Evolutionary conservation across 2,329 filamentous ascomycete species (phyloP).

Genomic region (Coniochaeta pulveracea): DNA sequence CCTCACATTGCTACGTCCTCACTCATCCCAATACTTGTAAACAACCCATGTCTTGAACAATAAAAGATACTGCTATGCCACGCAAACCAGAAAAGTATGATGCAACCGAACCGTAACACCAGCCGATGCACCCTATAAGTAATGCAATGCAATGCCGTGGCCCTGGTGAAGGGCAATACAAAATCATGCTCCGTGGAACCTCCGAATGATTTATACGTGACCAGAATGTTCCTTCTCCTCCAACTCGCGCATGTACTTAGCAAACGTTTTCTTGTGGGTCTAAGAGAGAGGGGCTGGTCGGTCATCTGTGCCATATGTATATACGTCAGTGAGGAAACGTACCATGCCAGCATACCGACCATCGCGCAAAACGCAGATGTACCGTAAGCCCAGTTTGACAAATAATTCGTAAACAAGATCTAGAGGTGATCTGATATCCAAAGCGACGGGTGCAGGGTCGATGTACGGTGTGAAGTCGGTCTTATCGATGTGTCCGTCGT

Average conservation of each 20-base stretch:
- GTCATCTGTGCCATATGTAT: background rate
- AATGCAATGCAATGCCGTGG: too few relatives aligned
- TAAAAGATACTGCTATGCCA: too few relatives aligned
- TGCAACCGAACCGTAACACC: too few relatives aligned
- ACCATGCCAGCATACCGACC: slow-evolving; percentile 85
- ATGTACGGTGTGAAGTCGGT: slow-evolving; percentile 87
- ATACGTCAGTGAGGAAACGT: slow-evolving; percentile 20
- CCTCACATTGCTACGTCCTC: too few relatives aligned
- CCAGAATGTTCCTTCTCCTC: slow-evolving; percentile 47
- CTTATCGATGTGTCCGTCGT: slow-evolving; percentile 48
- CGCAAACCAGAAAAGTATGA: too few relatives aligned
- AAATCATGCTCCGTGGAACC: too few relatives aligned
- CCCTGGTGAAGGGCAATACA: too few relatives aligned
- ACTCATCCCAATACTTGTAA: too few relatives aligned
- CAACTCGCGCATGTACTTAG: slow-evolving; percentile 81
- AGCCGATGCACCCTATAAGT: too few relatives aligned
- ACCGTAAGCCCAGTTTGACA: slow-evolving; percentile 82
- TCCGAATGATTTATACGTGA: too few relatives aligned
- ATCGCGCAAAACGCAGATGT: slow-evolving; percentile 79
- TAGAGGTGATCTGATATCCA: slow-evolving; percentile 85
- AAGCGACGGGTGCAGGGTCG: slow-evolving; percentile 77
- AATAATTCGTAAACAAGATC: slow-evolving; percentile 96
- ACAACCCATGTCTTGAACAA: too few relatives aligned
- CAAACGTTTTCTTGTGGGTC: slow-evolving; percentile 94
- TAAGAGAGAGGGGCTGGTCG: slow-evolving; percentile 18